Evolutionary conservation across 441 rosid species (phyloP), one percentile per base, ranked within the genome.

Genomic region (Aquilaria agallochum): DNA sequence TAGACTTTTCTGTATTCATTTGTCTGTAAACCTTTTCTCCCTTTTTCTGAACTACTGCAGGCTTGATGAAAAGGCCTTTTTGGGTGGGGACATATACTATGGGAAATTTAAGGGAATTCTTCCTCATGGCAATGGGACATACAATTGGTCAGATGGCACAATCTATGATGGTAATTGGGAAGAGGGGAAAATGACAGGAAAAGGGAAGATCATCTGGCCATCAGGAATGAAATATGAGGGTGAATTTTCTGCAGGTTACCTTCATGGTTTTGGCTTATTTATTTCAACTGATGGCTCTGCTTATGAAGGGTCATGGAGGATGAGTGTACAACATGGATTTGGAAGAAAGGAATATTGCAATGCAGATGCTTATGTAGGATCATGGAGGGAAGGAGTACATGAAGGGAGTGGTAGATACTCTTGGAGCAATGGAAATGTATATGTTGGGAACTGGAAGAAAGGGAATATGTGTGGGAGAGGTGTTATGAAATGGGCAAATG

Each of bases 141-240:
- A 92, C 60, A 70, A 51, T 7, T 92, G 97, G 96, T 64, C 42
- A 0, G 88, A 83, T 72, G 84, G 83, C 64, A 81, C 88, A 20
- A 55, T 78, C 44, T 92, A 85, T 36, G 89, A 92, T 31, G 97
- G 97, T 45, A 89, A 87, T 32, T 92, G 97, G 97, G 95, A 87
- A 78, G 85, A 76, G 50, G 92, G 96, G 30, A 83, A 86, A 55
- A 87, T 92, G 76, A 78, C 87, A 0, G 96, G 96, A 55, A 84
- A 80, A 74, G 96, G 97, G 32, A 67, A 71, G 36, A 75, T 87
- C 52, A 10, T 62, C 30, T 89, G 96, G 97, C 58, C 79, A 4
- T 85, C 87, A 3, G 91, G 96, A 69, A 87, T 85, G 49, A 85
- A 73, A 58, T 92, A 87, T 27, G 96, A 87, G 62, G 97, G 97